Base-by-base conservation (phyloP, 768 basidiomycete genomes). In the Boletus huronensis region DNA sequence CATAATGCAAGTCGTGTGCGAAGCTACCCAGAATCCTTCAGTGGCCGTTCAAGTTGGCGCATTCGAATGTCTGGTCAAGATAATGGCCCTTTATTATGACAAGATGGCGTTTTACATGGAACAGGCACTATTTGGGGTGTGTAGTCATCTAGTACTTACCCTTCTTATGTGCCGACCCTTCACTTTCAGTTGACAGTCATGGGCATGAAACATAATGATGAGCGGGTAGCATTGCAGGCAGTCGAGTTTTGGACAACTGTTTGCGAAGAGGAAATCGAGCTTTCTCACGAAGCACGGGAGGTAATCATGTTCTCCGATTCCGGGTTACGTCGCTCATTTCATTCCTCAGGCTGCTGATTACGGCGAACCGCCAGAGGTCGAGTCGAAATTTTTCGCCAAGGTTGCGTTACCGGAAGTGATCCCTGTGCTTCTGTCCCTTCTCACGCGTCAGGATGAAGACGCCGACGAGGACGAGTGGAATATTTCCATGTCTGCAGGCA, bases 71-170 rank as follows among this genome's bases (percentile, higher is more conserved):
- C 77, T 99, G 14, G 96, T 98, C 29, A 83, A 87, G 65, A 97
- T 98, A 67, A 98, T 99, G 97, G 86, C 88, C 53, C 76, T 97
- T 52, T 99, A 98, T 77, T 99, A 99, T 71, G 95, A 96, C 65
- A 98, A 96, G 78, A 99, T 99, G 97, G 84, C 82, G 34, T 87
- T 96, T 69, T 99, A 99, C 78, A 99, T 99, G 97, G 97, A 99
- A 70, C 89, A 95, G 68, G 97, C 97, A 0, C 74, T 99, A 31
- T 99, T 98, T 65, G 97, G 97, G 40, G 95, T 97, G 74, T 52
- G 88, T 81, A 17, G 13, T 57, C 44, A 29, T 52, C 47, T 49
- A 14, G 16, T 21, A 41, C 25, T 48, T 49, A 3, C 51, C 62
- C 53, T 51, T 48, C 14, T 23, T 29, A 40, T 40, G 45, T 39